Evolutionary conservation across 2,329 filamentous ascomycete species (phyloP).

Genomic region (Microdochium paspali): DNA sequence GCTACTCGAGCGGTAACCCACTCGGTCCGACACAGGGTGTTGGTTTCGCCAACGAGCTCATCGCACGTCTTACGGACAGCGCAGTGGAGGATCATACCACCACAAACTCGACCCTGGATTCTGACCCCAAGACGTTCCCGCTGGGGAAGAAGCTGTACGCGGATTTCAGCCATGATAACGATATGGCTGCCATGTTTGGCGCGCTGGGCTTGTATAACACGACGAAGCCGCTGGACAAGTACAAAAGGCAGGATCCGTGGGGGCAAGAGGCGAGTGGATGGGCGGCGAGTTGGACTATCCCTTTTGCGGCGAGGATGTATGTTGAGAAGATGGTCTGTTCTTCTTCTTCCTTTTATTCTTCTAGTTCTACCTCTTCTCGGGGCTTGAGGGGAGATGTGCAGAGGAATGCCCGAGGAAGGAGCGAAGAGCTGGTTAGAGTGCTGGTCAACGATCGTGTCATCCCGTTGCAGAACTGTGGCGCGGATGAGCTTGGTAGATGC

Average conservation of each 20-base stretch:
- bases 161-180: constrained; percentile 89
- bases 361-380: too few species aligned
- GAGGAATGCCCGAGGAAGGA: constrained; percentile 25
- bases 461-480: constrained; percentile 59
- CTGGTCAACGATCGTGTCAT: constrained; percentile 79
- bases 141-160: constrained; percentile 63
- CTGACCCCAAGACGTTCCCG: constrained; percentile 60
- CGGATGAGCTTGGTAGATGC: constrained; percentile 64
- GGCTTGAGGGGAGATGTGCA: too few species aligned
- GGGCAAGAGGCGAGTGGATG: constrained; percentile 54
- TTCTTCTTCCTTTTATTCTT: too few species aligned
- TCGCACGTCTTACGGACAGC: constrained; percentile 63
- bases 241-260: constrained; percentile 29
- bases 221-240: constrained; percentile 43
- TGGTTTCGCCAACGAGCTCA: constrained; percentile 79
- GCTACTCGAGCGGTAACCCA: constrained; percentile 65
- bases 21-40: constrained; percentile 79
- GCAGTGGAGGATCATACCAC: constrained; percentile 65
- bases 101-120: constrained; percentile 71
- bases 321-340: constrained; percentile 77
- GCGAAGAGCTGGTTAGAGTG: constrained; percentile 61
- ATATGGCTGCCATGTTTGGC: constrained; percentile 67
- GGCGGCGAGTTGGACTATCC: constrained; percentile 69
- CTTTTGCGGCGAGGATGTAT: constrained; percentile 74
- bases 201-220: constrained; percentile 71